Conservation (phyloP, 495 filamentous ascomycete genomes). For the Aspergillus heteromorphus region DNA sequence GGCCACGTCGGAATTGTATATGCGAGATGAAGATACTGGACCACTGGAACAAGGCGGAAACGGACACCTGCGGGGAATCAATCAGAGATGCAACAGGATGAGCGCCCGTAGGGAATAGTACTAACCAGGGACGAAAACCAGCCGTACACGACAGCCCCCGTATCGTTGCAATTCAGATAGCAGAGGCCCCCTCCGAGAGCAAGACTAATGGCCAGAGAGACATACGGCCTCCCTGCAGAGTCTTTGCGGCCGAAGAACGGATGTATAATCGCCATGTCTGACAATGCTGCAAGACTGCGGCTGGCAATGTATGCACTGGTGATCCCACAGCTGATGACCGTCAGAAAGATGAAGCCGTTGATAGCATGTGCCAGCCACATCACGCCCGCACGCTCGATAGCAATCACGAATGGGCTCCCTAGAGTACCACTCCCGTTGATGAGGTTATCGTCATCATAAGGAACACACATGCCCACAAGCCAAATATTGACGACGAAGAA, state of each 20-base stretch:
- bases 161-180: slow-evolving; percentile 23
- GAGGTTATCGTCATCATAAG: slow-evolving; percentile 18
- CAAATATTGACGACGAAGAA: slow-evolving; percentile 30
- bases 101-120: neutral
- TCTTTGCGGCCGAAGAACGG: slow-evolving; percentile 25
- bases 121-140: slow-evolving; percentile 27
- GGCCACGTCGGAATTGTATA: slow-evolving; percentile 55
- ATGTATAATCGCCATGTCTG: slow-evolving; percentile 23
- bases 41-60: slow-evolving; percentile 36
- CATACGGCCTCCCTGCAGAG: slow-evolving; percentile 18
- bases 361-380: slow-evolving; percentile 22
- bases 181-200: slow-evolving; percentile 21
- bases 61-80: slow-evolving; percentile 16
- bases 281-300: slow-evolving; percentile 23
- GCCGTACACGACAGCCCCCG: slow-evolving; percentile 19
- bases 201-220: slow-evolving; percentile 18
- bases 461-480: slow-evolving; percentile 28
- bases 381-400: slow-evolving; percentile 22
- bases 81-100: neutral
- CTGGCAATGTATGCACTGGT: slow-evolving; percentile 27
- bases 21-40: slow-evolving; percentile 57
- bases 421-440: slow-evolving; percentile 21
- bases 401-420: slow-evolving; percentile 26
- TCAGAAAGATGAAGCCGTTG: slow-evolving; percentile 28
- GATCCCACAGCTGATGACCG: slow-evolving; percentile 25